These are phyloP conservation scores for Corymbia citriodora DNA, from an alignment of 441 rosid genomes.

Conservation along the genomic window DNA sequence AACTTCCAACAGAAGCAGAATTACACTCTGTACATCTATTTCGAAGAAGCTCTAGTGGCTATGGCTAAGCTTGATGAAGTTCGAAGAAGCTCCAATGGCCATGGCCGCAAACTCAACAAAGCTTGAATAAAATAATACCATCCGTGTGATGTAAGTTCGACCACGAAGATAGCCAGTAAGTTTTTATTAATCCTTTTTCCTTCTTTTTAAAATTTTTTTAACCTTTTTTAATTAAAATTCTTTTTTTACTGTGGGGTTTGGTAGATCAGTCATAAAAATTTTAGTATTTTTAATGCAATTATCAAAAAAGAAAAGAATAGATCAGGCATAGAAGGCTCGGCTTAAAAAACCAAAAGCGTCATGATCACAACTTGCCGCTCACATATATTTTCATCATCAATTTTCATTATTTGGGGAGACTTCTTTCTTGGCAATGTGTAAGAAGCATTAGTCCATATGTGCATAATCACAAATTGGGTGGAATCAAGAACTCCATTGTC, in stretches of 20 bases:
- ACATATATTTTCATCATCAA: not conserved
- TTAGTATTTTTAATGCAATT: not conserved
- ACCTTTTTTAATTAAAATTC: not conserved
- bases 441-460: not conserved
- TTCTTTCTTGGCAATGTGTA: not conserved
- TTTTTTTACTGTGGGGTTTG: no score
- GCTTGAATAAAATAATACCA: no score
- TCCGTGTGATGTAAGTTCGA: no score
- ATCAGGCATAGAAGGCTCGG: not conserved
- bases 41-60: not conserved
- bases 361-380: not conserved
- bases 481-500: not conserved
- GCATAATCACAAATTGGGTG: not conserved
- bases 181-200: not conserved
- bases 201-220: accelerated
- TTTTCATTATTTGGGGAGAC: not conserved
- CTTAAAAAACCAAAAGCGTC: not conserved
- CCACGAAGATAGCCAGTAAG: no score
- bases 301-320: not conserved
- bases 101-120: not conserved
- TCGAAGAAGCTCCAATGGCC: not conserved
- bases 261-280: accelerated
- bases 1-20: not conserved
- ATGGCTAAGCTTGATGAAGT: not conserved
- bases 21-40: no score